These are phyloP conservation scores for Amanita polypyramis DNA, from an alignment of 768 basidiomycete species.

Conservation along the genomic window DNA sequence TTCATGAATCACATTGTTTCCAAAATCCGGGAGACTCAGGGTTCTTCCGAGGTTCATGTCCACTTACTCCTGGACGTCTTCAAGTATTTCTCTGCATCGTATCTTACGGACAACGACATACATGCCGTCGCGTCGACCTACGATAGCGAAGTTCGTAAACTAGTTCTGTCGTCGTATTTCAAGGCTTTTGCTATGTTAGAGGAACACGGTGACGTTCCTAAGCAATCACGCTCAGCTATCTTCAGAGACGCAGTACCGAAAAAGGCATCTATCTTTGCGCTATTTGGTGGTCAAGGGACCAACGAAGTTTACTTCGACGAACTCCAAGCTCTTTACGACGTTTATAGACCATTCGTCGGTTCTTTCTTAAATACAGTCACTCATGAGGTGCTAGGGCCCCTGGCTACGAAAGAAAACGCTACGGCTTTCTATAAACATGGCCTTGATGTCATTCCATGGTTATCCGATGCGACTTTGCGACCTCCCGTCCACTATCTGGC, in stretches of 20 bases:
- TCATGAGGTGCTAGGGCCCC: conserved; percentile 56
- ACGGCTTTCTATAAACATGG: conserved; percentile 69
- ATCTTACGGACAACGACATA: conserved; percentile 65
- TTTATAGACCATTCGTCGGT: conserved; percentile 79
- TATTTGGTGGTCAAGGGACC: conserved; percentile 96
- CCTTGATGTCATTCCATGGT: conserved; percentile 78
- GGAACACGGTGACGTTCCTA: conserved; percentile 45
- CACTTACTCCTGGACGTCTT: conserved; percentile 67
- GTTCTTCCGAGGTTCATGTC: conserved; percentile 41
- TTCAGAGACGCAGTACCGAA: conserved; percentile 49
- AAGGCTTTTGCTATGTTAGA: conserved; percentile 62
- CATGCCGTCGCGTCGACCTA: conserved; percentile 72
- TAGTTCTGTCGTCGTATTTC: conserved; percentile 74
- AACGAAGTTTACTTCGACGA: conserved; percentile 99
- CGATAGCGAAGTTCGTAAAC: conserved; percentile 65
- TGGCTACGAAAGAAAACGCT: conserved; percentile 49
- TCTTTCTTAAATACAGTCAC: conserved; percentile 60
- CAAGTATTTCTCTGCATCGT: conserved; percentile 66
- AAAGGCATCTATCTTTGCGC: conserved; percentile 72
- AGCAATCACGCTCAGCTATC: conserved; percentile 55
- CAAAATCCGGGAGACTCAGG: conserved; percentile 45
- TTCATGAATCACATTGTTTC: conserved; percentile 73
- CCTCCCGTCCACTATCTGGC: conserved; percentile 83
- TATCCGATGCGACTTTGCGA: conserved; percentile 55
- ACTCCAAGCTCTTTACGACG: conserved; percentile 83